These are phyloP conservation scores for Saturnispora sekii DNA, from an alignment of 805 yeast genomes.

Conservation along the genomic window DNA sequence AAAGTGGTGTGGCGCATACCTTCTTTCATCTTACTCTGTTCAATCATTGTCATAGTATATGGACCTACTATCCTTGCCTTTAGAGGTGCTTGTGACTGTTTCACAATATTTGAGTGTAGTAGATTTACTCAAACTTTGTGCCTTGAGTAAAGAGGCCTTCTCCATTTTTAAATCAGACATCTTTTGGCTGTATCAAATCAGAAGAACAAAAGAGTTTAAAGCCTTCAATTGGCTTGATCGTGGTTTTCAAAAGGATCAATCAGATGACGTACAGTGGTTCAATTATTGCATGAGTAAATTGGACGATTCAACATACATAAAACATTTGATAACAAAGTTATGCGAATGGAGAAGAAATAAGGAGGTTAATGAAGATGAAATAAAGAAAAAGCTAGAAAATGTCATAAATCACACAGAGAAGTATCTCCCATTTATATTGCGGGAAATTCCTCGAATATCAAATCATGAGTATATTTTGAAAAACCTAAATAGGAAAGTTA, in stretches of 20 bases:
- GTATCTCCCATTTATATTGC: neutral
- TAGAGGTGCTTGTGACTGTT: neutral
- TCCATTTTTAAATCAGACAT: neutral
- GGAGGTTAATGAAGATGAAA: neutral
- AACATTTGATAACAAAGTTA: neutral
- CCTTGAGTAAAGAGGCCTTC: neutral
- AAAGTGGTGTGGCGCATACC: neutral
- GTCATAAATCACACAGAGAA: neutral
- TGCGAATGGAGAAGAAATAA: neutral
- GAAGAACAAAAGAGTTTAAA: neutral
- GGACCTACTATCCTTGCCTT: neutral
- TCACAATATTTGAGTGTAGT: neutral
- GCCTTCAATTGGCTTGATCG: neutral
- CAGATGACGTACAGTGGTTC: neutral
- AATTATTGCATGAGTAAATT: conserved; percentile 1
- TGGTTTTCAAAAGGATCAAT: neutral
- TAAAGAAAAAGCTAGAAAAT: neutral
- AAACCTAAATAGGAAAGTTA: neutral
- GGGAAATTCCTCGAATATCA: neutral
- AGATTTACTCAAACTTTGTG: neutral
- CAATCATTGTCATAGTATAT: neutral
- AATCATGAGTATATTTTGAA: neutral
- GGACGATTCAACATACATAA: neutral
- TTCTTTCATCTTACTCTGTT: neutral
- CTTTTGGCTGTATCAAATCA: neutral